Evolutionary conservation across 225 moss, liverwort and hornwort genomes (phyloP).

Genomic region (Sphagnum contortum): DNA sequence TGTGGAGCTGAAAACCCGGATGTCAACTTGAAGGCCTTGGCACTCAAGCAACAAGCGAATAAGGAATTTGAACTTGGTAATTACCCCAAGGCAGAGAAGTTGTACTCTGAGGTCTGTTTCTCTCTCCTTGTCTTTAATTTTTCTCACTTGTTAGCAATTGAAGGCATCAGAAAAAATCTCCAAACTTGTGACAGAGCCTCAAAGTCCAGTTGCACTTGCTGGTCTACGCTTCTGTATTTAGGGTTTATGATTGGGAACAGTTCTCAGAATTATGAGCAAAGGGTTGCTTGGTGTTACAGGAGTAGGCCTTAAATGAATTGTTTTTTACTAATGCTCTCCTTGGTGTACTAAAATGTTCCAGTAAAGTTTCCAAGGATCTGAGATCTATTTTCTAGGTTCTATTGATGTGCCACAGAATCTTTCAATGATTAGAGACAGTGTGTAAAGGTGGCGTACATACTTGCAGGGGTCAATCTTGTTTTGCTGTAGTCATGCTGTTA

Average conservation of each 20-base stretch:
- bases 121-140: neutral
- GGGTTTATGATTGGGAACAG: neutral
- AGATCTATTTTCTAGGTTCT: no score
- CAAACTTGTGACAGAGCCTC: no score
- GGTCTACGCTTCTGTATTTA: neutral
- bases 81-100: conserved; percentile 30
- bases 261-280: neutral
- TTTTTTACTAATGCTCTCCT: no score
- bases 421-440: no score
- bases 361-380: no score
- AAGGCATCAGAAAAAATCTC: no score
- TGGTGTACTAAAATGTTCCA: no score
- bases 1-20: conserved; percentile 55
- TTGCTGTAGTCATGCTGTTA: neutral
- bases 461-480: neutral
- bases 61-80: conserved; percentile 50
- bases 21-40: conserved; percentile 49
- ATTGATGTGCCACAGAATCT: no score
- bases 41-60: conserved; percentile 60
- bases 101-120: conserved; percentile 41
- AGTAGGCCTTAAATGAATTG: no score
- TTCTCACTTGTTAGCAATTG: neutral
- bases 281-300: no score
- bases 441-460: no score
- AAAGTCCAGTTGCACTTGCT: no score